Base-by-base conservation (phyloP, 257 asterid genomes). In the Lantana camara region DNA sequence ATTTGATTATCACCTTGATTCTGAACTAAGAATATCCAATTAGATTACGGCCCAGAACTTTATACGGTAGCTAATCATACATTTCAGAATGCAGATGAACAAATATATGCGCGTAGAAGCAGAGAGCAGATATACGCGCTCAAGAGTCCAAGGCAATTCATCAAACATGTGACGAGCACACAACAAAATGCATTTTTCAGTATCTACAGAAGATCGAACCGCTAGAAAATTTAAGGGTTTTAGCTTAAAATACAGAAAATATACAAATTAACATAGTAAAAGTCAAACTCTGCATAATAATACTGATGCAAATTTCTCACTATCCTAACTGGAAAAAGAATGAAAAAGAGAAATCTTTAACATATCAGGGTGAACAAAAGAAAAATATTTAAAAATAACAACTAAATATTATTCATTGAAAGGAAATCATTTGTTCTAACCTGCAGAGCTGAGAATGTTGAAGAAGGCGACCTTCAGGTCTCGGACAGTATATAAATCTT, bases 91-190 rank as follows among this genome's bases (percentile, higher is more conserved):
- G 7, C 55, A 45, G 34, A 10, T 19, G 35, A 8, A 9, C 3
- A 35, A 17, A 22, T 7, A n/a, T 29, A 20, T 48, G 15, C 16
- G 66, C 21, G 20, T 12, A 8, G 5, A 63, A 47, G 38, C 9
- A 6, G 32, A 54, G 38, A 19, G 14, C 48, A 19, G 55, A 22
- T 32, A 59, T 11, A 34, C 32, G 16, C 23, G 37, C 38, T 44
- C 32, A 34, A 66, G 64, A 73, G 37, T 30, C 37, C 32, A 34
- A 66, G 64, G 75, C 74, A 73, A 60, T 76, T 73, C 65, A 71
- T 72, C 85, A 59, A 82, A 76, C 53, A 79, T 0, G 47, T 68
- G 17, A 51, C 23, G 64, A 32, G 71, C 73, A 69, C 37, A 34
- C 63, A 20, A 2, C 19, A 27, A 6, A 57, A 57, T 12, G 35